phyloP scores from a whole-genome alignment of 2,329 filamentous ascomycete species.

The Beauveria asiatica region DNA sequence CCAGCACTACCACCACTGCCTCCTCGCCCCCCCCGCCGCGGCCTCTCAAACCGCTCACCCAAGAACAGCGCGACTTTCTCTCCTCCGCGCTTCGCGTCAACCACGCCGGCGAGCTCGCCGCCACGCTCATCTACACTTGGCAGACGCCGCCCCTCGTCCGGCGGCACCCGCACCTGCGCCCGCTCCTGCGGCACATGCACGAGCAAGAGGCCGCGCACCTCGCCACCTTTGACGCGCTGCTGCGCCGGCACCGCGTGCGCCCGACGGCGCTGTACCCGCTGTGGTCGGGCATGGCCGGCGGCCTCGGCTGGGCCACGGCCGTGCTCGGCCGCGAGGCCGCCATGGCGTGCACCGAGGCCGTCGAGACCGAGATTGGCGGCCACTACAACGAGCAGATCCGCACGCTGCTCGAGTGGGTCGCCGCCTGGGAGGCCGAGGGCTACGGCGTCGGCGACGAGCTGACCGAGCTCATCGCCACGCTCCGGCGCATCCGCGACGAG shows the following conservation, averaged over 20 bases:
- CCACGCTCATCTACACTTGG: conserved; percentile 84
- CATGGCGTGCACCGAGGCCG: conserved; percentile 97
- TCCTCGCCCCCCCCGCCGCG: conserved; percentile 18
- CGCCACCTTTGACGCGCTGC: conserved; percentile 70
- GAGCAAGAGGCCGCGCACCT: conserved; percentile 90
- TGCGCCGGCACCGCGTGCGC: conserved; percentile 80
- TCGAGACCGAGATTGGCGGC: conserved; percentile 93
- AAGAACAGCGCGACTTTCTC: conserved; percentile 65
- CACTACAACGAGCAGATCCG: conserved; percentile 94
- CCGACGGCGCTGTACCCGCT: conserved; percentile 88
- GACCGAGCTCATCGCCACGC: conserved; percentile 58
- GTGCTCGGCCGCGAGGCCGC: conserved; percentile 85
- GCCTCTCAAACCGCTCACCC: conserved; percentile 53
- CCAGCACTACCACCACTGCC: not conserved
- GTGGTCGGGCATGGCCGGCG: conserved; percentile 73
- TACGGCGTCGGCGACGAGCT: conserved; percentile 77
- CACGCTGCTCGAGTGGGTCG: conserved; percentile 70
- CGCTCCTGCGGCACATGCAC: conserved; percentile 96
- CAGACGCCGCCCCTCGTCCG: conserved; percentile 76
- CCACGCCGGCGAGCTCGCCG: conserved; percentile 94
- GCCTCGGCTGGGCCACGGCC: conserved; percentile 82
- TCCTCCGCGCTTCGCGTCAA: conserved; percentile 87
- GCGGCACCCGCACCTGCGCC: conserved; percentile 77
- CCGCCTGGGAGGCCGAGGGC: conserved; percentile 64
- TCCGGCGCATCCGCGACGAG: conserved; percentile 84